phyloP scores from a whole-genome alignment of 192 early-diverging fungal species.

The Geranomyces michiganensis region DNA sequence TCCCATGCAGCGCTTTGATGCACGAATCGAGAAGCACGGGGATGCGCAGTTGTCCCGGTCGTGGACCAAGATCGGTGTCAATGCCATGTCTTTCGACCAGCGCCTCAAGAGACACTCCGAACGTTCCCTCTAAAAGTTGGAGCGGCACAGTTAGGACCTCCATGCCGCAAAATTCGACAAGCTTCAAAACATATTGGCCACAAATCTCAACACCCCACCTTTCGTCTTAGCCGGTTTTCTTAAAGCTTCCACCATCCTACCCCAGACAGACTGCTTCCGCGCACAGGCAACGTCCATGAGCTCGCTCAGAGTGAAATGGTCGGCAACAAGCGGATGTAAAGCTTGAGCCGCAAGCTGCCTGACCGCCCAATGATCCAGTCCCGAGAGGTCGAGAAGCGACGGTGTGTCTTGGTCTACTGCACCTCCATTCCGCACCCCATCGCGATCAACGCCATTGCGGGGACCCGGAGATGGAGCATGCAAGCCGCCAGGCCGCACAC shows the following conservation, averaged over 20 bases:
- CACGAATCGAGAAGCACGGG: constrained; percentile 85
- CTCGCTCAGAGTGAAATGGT: constrained; percentile 71
- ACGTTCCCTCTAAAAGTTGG: constrained; percentile 69
- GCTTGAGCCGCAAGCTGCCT: constrained; percentile 81
- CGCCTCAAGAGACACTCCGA: constrained; percentile 85
- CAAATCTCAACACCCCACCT: constrained; percentile 4
- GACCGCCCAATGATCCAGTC: constrained; percentile 81
- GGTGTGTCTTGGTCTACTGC: constrained; percentile 2
- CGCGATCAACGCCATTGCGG: constrained; percentile 7
- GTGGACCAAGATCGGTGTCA: constrained; percentile 72
- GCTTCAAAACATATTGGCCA: background rate
- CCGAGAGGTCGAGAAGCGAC: constrained; percentile 62
- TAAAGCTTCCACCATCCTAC: constrained; percentile 49
- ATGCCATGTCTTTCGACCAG: constrained; percentile 84
- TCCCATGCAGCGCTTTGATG: constrained; percentile 72
- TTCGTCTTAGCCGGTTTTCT: constrained; percentile 58
- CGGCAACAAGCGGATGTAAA: constrained; percentile 71
- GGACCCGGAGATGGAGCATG: background rate
- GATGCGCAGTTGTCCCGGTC: constrained; percentile 70
- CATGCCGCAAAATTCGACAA: too few relatives aligned
- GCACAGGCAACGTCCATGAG: constrained; percentile 76
- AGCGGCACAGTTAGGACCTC: background rate
- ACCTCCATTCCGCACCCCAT: background rate
- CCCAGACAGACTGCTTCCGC: constrained; percentile 81
- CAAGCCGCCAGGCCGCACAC: background rate